A percentile compares a stretch with the other conserved stretches of the same genome.
phyloP scores from a whole-genome alignment of 1,284 basidiomycete species.

The Cerioporus squamosus region DNA sequence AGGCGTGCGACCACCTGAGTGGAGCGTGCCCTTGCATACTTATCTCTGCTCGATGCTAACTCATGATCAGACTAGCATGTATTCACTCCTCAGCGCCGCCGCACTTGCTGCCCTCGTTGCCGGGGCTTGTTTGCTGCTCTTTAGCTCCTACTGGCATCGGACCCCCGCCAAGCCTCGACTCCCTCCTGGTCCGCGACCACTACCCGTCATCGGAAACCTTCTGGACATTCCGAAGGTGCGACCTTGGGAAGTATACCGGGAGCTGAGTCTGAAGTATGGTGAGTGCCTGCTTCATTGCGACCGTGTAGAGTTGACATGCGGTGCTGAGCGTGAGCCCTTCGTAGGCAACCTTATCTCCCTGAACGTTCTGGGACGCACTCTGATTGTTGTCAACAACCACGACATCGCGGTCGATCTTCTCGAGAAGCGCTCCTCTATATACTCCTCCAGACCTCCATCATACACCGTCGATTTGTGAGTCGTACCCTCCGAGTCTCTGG shows the following conservation, averaged over 20 bases:
- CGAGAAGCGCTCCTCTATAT: conserved; percentile 8
- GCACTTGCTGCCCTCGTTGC: not conserved
- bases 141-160: not conserved
- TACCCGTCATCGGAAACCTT: conserved; percentile 1
- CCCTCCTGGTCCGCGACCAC: not conserved
- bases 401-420: not conserved
- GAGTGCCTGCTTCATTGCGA: not conserved
- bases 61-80: too few species aligned
- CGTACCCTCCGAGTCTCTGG: too few species aligned
- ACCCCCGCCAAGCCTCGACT: not conserved
- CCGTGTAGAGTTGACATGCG: not conserved
- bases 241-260: not conserved
- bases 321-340: too few species aligned
- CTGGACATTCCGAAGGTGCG: not conserved
- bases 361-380: not conserved
- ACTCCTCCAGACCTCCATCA: conserved; percentile 4
- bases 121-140: not conserved
- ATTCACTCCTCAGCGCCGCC: too few species aligned
- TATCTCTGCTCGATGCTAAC: too few species aligned
- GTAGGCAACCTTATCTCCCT: not conserved
- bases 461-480: conserved; percentile 2
- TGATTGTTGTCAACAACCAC: conserved; percentile 1
- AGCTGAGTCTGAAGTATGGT: not conserved
- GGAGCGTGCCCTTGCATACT: too few species aligned
- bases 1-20: too few species aligned